Evolutionary conservation across 306 rosid species (phyloP).

Genomic region (Dalbergia cultrata): DNA sequence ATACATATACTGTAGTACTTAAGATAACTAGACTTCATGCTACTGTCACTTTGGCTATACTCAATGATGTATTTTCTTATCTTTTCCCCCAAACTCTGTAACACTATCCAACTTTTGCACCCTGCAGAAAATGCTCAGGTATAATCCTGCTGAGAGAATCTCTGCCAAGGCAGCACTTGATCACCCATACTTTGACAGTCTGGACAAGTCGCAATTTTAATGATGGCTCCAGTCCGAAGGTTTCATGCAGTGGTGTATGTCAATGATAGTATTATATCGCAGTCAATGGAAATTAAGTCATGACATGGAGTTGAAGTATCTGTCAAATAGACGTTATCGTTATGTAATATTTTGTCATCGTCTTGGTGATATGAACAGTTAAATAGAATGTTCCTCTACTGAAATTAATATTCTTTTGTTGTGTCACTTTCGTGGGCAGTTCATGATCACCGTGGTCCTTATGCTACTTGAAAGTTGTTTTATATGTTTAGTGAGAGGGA

Average conservation of each 20-base stretch:
- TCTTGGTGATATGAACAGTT: constrained; percentile 70
- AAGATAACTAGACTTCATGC: neutral
- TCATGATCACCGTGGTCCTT: constrained; percentile 24
- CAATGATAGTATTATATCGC: neutral
- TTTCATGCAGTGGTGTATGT: constrained; percentile 33
- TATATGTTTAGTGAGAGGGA: constrained; percentile 35
- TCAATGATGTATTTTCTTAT: constrained; percentile 3
- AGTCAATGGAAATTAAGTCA: constrained; percentile 30
- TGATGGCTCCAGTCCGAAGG: constrained; percentile 6
- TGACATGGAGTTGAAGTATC: constrained; percentile 25
- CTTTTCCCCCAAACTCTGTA: constrained; percentile 9
- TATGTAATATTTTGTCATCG: constrained; percentile 61
- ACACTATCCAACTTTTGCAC: constrained; percentile 31
- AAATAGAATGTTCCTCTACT: neutral
- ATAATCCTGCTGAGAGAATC: constrained; percentile 87
- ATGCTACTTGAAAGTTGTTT: constrained; percentile 24
- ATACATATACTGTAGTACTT: neutral
- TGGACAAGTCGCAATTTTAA: constrained; percentile 90
- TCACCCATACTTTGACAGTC: constrained; percentile 92
- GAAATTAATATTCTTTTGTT: neutral
- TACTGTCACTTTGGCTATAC: constrained; percentile 16
- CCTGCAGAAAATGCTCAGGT: constrained; percentile 89
- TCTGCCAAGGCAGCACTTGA: constrained; percentile 98
- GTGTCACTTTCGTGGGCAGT: constrained; percentile 4
- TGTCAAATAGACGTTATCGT: constrained; percentile 5